phyloP scores from a whole-genome alignment of 108 stramenopile species.

The Fragilariopsis cylindrus region DNA sequence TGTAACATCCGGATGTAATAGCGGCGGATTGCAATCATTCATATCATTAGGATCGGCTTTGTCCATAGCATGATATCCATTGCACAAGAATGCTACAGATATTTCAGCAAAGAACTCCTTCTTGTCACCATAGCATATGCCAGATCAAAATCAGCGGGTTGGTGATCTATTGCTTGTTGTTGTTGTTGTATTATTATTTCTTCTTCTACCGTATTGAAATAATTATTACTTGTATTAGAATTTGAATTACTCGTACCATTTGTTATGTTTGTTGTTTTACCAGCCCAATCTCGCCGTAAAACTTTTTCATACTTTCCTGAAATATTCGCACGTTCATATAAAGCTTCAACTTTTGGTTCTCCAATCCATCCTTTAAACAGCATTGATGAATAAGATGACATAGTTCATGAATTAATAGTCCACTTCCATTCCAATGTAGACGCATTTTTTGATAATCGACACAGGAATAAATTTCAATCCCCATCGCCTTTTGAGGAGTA shows the following conservation, averaged over 20 bases:
- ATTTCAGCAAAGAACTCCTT: constrained; percentile 88
- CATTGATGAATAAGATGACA: constrained; percentile 86
- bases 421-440: constrained; percentile 82
- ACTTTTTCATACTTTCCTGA: constrained; percentile 59
- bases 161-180: not conserved
- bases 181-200: not conserved
- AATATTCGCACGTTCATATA: constrained; percentile 42
- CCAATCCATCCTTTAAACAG: constrained; percentile 61
- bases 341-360: constrained; percentile 43
- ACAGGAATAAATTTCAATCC: constrained; percentile 82
- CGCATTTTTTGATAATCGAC: constrained; percentile 68
- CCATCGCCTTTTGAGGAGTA: constrained; percentile 57
- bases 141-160: constrained; percentile 5
- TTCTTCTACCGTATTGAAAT: not conserved
- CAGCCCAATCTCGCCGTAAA: constrained; percentile 82
- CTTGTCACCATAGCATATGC: constrained; percentile 78
- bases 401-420: constrained; percentile 79
- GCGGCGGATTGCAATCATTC: constrained; percentile 65
- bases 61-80: constrained; percentile 60
- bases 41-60: constrained; percentile 39
- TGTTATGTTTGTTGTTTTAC: constrained; percentile 37
- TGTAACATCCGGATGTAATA: constrained; percentile 56
- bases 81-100: constrained; percentile 72
- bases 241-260: not conserved
- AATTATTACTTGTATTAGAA: not conserved